A percentile compares a stretch with the other conserved stretches of the same genome.
Conservation (phyloP, 140 eudicot genomes). For the Flaveria floridana region DNA sequence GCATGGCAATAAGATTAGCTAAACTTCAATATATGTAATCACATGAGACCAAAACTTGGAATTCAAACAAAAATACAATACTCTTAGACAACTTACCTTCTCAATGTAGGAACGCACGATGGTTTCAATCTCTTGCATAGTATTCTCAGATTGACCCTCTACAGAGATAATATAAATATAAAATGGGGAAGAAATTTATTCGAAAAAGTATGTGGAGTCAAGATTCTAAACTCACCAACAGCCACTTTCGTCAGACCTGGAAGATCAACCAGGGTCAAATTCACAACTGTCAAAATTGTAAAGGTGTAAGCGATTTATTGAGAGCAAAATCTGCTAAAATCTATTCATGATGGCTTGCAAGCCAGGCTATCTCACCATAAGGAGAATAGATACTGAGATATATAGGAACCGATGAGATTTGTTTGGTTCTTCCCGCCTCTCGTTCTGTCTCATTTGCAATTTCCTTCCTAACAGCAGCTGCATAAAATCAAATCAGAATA, state of each 20-base stretch:
- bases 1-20: neutral
- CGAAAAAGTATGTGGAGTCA: neutral
- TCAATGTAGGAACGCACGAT: conserved; percentile 7
- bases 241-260: conserved; percentile 99
- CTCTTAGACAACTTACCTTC: conserved; percentile 1
- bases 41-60: neutral
- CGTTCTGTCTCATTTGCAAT: neutral
- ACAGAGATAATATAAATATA: neutral
- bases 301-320: neutral
- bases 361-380: neutral
- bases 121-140: conserved; percentile 1
- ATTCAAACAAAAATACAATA: neutral
- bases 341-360: neutral
- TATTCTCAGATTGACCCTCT: conserved; percentile 2
- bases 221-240: conserved; percentile 64
- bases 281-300: conserved; percentile 63
- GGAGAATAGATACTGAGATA: conserved; percentile 14
- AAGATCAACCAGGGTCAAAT: conserved; percentile 91
- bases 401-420: conserved; percentile 3
- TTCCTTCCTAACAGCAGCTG: conserved; percentile 12
- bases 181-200: neutral
- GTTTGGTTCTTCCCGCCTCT: neutral
- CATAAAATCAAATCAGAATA: neutral
- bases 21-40: neutral
- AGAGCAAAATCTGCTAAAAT: neutral